A percentile compares a stretch with the other conserved stretches of the same genome.
Conservation (phyloP, 2,329 filamentous ascomycete genomes). For the Aspergillus ochraceus region DNA sequence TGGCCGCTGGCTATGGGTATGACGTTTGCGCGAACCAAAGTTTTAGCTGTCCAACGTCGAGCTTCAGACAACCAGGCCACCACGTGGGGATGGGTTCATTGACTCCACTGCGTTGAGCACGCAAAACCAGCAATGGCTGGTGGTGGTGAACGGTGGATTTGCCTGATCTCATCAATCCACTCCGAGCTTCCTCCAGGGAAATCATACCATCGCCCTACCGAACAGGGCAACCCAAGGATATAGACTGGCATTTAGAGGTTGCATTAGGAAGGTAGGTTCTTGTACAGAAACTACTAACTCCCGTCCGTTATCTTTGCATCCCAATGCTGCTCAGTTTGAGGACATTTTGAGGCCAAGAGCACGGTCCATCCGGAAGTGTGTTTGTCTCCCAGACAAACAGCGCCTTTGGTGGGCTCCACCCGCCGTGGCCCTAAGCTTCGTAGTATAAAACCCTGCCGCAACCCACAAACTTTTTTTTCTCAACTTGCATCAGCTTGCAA, state of each 20-base stretch:
- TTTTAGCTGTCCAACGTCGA: background rate
- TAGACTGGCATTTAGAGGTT: background rate
- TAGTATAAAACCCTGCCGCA: conserved; percentile 24
- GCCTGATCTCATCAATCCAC: background rate
- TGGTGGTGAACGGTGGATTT: background rate
- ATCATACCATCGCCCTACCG: background rate
- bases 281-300: background rate
- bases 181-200: background rate
- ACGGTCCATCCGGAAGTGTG: background rate
- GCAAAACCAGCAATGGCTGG: background rate
- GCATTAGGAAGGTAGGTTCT: background rate
- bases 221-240: background rate
- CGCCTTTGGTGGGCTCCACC: conserved; percentile 9
- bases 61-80: background rate
- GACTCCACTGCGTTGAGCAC: background rate
- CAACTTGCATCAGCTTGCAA: conserved; percentile 17
- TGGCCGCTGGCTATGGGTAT: background rate
- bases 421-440: conserved; percentile 14
- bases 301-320: background rate
- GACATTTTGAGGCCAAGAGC: background rate
- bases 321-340: background rate
- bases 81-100: background rate
- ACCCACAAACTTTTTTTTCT: conserved; percentile 18
- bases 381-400: conserved; percentile 22
- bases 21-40: conserved; percentile 11